Base-by-base conservation (phyloP, 2,329 filamentous ascomycete species). In the Exophiala mesophila region DNA sequence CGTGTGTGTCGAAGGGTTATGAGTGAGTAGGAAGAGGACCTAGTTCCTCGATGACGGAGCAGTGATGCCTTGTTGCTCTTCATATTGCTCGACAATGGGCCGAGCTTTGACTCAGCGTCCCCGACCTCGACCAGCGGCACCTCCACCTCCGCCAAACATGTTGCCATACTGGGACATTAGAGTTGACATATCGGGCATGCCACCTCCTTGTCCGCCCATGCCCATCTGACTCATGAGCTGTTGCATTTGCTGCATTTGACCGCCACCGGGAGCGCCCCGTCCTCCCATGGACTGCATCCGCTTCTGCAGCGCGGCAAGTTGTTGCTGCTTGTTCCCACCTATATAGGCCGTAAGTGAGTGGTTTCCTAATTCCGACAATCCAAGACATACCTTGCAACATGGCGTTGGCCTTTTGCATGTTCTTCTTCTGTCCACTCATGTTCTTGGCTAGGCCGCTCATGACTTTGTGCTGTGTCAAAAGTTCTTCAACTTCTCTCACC, bases 381-480 rank as follows among this genome's bases (percentile, higher is more conserved):
- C 23, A 6, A 26, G 23, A 26, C 23, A 7, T 26, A 26, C 23
- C 23, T 19, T 83, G 86, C 82, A 96, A 88, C 51, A 86, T 87
- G 41, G 85, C 84, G 66, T 97, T 89, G 0, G 89, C 89, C 38
- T 83, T 82, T 64, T 96, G 88, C 83, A 97, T 94, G 62, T 96
- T 94, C 70, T 92, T 92, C 84, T 95, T 94, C 63, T 87, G 89
- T 28, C 89, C 89, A 44, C 92, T 90, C 80, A 98, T 94, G 71
- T 94, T 94, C 81, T 97, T 98, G 36, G 92, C 92, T 88, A 98
- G 96, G 45, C 87, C 87, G 1, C 88, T 86, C 92, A 98, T 98
- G 85, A 97, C 95, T 56, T 87, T 83, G 64, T 97, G 90, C 67
- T 98, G 92, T 0, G 89, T 95, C n/a, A 98, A 77, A 5, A 98